A percentile compares a stretch with the other conserved stretches of the same genome.
These are phyloP conservation scores for Eucommia ulmoides DNA, from an alignment of 257 asterid species.

Conservation along the genomic window DNA sequence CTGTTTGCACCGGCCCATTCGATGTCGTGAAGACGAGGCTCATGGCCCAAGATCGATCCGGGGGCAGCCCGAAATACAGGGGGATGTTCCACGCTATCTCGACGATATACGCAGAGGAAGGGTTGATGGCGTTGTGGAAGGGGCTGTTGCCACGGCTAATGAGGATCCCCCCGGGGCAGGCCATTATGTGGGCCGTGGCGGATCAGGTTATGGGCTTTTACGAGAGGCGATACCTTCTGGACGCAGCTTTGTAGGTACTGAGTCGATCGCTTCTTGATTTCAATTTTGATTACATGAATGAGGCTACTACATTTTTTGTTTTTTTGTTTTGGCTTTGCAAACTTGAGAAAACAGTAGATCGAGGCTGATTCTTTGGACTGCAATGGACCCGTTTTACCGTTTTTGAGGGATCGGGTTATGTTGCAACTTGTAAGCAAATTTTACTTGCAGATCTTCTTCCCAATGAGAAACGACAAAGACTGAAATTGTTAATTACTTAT, in stretches of 20 bases:
- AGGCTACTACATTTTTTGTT: too few relatives aligned
- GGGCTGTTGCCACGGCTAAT: constrained; percentile 85
- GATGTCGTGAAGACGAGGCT: constrained; percentile 97
- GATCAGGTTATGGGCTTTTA: constrained; percentile 86
- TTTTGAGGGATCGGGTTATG: too few relatives aligned
- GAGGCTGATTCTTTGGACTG: too few relatives aligned
- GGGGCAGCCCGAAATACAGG: constrained; percentile 57
- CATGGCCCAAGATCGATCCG: constrained; percentile 82
- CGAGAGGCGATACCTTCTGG: constrained; percentile 47
- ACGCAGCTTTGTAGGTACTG: constrained; percentile 24
- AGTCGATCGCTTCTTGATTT: not conserved
- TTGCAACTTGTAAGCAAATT: too few relatives aligned
- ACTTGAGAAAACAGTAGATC: too few relatives aligned
- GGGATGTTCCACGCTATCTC: constrained; percentile 89
- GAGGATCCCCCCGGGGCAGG: constrained; percentile 99
- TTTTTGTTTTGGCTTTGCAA: too few relatives aligned
- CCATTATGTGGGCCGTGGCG: constrained; percentile 94
- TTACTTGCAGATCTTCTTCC: too few relatives aligned
- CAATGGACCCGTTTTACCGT: too few relatives aligned
- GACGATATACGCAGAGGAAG: constrained; percentile 78
- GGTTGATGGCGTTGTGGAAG: constrained; percentile 73
- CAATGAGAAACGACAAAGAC: too few relatives aligned
- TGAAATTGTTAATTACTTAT: too few relatives aligned
- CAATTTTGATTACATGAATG: constrained; percentile 1
- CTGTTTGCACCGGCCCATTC: constrained; percentile 91